Evolutionary conservation across 2,329 filamentous ascomycete genomes (phyloP), one percentile per base, ranked within the genome.

Genomic region (Aspergillus neoniger): DNA sequence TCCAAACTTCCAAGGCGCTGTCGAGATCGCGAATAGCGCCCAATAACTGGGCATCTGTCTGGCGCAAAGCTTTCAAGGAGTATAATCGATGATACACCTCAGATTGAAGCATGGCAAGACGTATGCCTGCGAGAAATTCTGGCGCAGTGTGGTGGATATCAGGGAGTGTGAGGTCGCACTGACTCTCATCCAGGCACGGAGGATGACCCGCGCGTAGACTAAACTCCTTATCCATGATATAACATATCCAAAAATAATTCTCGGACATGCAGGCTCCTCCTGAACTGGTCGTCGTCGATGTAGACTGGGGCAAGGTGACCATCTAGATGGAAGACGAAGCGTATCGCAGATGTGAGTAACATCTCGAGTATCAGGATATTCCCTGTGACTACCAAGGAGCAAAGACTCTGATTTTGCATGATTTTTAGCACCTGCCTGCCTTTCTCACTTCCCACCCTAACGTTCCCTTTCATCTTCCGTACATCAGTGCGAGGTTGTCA

Each of bases 181-280:
- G 28, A 8, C 19, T 43, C 5, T 41, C 43, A 15, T 62, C 57
- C 14, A 64, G 25, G 30, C 32, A 47, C 8, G 62, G 62, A 4
- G 43, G 57, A 32, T 62, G 41, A 3, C 60, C 62, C 1, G 59
- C 62, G 5, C 59, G 56, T 17, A 64, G 23, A 23, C 62, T 56
- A n/a, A 57, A 50, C 2, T 57, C 47, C 12, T 58, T 58, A 15
- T 59, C 56, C 5, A 55, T 21, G 2, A 49, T 21, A 15, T 55
- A 64, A 51, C 56, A 48, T 25, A 64, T 39, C 62, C 62, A 64
- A 28, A 28, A 64, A 64, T 10, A 64, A 49, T 4, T 41, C 44
- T 2, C 60, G 57, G 12, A 52, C 41, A 39, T 64, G 56, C 5
- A 32, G 15, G n/a, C 54, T 43, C 3, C 19, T 28, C n/a, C n/a